Base-by-base conservation (phyloP, 2,329 filamentous ascomycete genomes). In the Ascochyta rabiei region DNA sequence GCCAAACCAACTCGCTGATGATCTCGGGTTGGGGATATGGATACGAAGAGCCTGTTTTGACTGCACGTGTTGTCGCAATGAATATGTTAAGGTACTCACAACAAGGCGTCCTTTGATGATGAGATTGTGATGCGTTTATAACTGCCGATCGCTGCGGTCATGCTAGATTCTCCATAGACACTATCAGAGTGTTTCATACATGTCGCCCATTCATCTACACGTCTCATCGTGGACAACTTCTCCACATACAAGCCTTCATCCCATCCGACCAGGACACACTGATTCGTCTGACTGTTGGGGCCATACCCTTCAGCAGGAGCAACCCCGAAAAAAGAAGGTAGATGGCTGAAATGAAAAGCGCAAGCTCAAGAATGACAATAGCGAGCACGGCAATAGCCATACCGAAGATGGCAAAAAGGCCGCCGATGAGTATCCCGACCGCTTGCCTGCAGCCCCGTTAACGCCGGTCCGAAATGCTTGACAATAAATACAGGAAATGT, bases 391-490 rank as follows among this genome's bases (percentile, higher is more conserved):
- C 52, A 21, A 38, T 3, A 16, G 23, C 37, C 26, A 42, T 58
- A 43, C 50, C n/a, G 43, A 41, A 33, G n/a, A 18, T n/a, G 48
- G 24, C 6, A 37, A 56, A 48, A 37, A 52, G 18, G 19, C 59
- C 50, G 31, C 52, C 57, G 15, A 59, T 30, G 15, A 62, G 31
- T 31, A 51, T 41, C 40, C 26, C 35, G 33, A 48, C 38, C 18
- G 38, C 52, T 49, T 43, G 30, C 52, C 48, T 57, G 21, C 53
- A 49, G 39, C 31, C 49, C 23, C 44, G 33, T 62, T 38, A 56
- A 65, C 61, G 57, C 62, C 62, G 19, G 46, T 54, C 46, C 21
- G 18, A 35, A 41, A 57, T 53, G 49, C 48, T 38, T 18, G 41
- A 35, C 34, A 24, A 37, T 23, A 37, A 21, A 48, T 35, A 39